Base-by-base conservation (phyloP, 2,329 filamentous ascomycete genomes). In the Aureobasidium uvarum region DNA sequence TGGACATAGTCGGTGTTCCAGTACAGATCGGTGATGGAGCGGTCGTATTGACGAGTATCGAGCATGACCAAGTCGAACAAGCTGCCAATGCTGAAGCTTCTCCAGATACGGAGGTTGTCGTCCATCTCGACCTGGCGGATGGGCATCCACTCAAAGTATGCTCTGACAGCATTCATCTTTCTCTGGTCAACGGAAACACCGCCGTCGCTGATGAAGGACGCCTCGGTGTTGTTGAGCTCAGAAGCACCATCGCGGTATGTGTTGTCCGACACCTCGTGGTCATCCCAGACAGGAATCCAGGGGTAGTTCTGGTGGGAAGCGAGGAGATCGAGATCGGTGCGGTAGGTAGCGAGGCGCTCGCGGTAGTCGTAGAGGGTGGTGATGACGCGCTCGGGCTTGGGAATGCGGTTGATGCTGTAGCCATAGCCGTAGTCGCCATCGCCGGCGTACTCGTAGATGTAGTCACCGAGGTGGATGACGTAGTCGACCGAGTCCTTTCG, bases 81-180 rank as follows among this genome's bases (percentile, higher is more conserved):
- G 43, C 65, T 84, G 48, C 88, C 88, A 70, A 90, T 83, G 65
- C 84, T 80, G 77, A 90, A 90, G 59, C 78, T 81, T 62, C 88
- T 80, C 88, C 87, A 90, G 71, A 90, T 84, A 14, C 87, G 83
- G 18, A 90, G 80, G 65, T 86, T 87, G 73, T 90, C 87, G 68
- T 89, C 87, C 78, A 89, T 84, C 62, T 88, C 86, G 3, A 87
- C 81, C 73, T 89, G 86, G 68, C 83, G 79, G 67, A 85, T 83
- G 1, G 83, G 83, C 81, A 84, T 83, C 74, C 85, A 88, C 72
- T 89, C 86, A 66, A 89, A 89, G 71, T 89, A 89, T 2, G 88
- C 87, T 43, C 88, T 81, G 2, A 91, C 87, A 1, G 87, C 88
- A 62, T 90, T 89, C 80, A 89, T 86, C 78, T 90, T 91, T 68